phyloP scores from a whole-genome alignment of 106 monocot species.

The Phalaenopsis aphrodite region DNA sequence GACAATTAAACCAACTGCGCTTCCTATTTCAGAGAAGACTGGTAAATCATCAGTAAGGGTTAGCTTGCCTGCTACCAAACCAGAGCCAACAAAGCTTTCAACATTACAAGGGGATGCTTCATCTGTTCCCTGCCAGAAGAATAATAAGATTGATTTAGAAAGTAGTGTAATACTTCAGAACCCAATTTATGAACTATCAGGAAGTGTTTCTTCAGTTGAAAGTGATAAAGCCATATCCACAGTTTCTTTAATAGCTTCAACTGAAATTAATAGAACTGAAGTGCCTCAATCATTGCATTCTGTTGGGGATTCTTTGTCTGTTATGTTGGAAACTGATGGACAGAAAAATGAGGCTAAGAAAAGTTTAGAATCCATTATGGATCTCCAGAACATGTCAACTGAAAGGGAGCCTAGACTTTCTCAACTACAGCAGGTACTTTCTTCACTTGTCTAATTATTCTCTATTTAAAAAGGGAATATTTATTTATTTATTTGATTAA shows the following conservation, averaged over 20 bases:
- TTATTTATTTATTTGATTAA: neutral
- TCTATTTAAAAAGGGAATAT: neutral
- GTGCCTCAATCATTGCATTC: neutral
- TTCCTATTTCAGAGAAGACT: slow-evolving; percentile 10
- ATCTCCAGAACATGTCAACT: slow-evolving; percentile 21
- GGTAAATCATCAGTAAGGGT: slow-evolving; percentile 23
- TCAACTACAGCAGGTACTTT: slow-evolving; percentile 24
- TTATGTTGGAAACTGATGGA: slow-evolving; percentile 13
- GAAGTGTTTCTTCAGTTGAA: neutral
- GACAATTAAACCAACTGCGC: slow-evolving; percentile 15
- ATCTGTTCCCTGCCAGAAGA: slow-evolving; percentile 5
- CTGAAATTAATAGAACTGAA: slow-evolving; percentile 9
- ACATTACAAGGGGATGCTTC: slow-evolving; percentile 11
- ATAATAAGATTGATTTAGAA: neutral
- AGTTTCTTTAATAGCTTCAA: slow-evolving; percentile 7
- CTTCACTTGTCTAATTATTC: neutral
- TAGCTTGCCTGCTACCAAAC: slow-evolving; percentile 20
- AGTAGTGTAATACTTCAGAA: neutral
- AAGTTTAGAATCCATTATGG: slow-evolving; percentile 31
- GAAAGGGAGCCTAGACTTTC: slow-evolving; percentile 23
- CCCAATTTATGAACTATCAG: slow-evolving; percentile 1
- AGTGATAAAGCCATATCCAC: neutral
- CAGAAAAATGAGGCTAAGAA: slow-evolving; percentile 13
- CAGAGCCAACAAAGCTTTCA: slow-evolving; percentile 13
- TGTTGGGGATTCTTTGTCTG: neutral